Evolutionary conservation across 2,329 filamentous ascomycete genomes (phyloP), one percentile per base, ranked within the genome.

Genomic region (Diplocarpon rosae): DNA sequence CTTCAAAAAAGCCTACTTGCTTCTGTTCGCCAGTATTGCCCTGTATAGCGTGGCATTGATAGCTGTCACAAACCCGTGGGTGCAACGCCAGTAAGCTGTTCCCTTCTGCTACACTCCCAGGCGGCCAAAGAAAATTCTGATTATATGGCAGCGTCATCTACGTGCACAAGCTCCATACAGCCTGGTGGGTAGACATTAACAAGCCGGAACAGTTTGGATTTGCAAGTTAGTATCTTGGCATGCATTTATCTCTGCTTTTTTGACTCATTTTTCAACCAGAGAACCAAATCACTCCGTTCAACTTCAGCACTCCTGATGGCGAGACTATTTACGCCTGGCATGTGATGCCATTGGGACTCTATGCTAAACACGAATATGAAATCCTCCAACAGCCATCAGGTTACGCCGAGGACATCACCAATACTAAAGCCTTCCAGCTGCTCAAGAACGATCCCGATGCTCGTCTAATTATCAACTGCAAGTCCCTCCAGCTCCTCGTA

Each of bases 291-390:
- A 88, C 86, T 5, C 85, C 90, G 0, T 95, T 96, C 62, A 78
- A 76, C 38, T 65, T 96, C 31, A 67, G 66, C 3, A 92, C 87
- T 0, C 69, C 77, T 1, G 89, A 95, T 61, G 77, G 79, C 32
- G 81, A 89, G 62, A 77, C 69, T 2, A 67, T 96, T 14, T 93
- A 92, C 59, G 85, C 84, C 20, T 96, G 90, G 90, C 90, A 95
- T 59, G 73, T 96, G 43, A 67, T 95, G 39, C 90, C 90, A 0
- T 65, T 93, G 6, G 78, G 82, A 41, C 68, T 86, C 0, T 94
- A 93, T 61, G 69, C 78, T 6, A 71, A 82, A 52, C 74, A 94
- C 55, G 83, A 93, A 57, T 65, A 70, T 16, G 66, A 68, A 12
- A 66, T 93, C 11, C 66, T 74, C 32, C 62, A 65, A 5, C 71